Percentiles rank a stretch among this genome's conserved stretches.
Conservation (phyloP, 352 stramenopile species). For the Aphanomyces invadans region DNA sequence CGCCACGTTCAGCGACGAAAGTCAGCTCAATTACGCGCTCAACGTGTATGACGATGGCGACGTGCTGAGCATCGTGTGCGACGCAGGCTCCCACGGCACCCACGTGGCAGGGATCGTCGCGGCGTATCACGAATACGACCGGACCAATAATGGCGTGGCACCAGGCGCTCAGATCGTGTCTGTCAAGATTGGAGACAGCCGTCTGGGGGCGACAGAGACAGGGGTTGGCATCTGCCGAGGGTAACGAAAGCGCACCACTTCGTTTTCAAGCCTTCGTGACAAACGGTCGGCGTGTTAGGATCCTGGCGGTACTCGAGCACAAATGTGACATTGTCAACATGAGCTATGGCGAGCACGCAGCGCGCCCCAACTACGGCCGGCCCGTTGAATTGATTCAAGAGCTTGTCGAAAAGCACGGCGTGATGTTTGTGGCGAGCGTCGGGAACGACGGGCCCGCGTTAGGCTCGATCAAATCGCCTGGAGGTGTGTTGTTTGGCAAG, state of each 20-base stretch:
- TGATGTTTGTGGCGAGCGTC: slow-evolving; percentile 90
- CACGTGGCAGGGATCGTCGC: slow-evolving; percentile 94
- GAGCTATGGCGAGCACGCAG: slow-evolving; percentile 92
- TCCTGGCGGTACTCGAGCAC: slow-evolving; percentile 84
- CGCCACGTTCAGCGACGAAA: slow-evolving; percentile 76
- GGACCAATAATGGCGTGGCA: slow-evolving; percentile 88
- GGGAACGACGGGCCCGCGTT: slow-evolving; percentile 96
- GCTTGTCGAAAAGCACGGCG: slow-evolving; percentile 86
- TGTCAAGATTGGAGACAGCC: slow-evolving; percentile 94
- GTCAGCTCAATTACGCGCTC: slow-evolving; percentile 91
- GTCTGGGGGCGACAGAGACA: slow-evolving; percentile 92
- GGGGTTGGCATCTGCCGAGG: slow-evolving; percentile 80
- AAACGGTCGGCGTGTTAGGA: slow-evolving; percentile 4
- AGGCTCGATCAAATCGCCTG: slow-evolving; percentile 88
- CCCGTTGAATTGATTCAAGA: slow-evolving; percentile 86
- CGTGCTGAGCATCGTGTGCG: slow-evolving; percentile 88
- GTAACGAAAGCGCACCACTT: background rate
- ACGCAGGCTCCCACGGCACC: slow-evolving; percentile 91
- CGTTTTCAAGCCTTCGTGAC: background rate
- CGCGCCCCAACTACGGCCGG: slow-evolving; percentile 78
- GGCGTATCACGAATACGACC: slow-evolving; percentile 77
- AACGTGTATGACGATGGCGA: slow-evolving; percentile 93
- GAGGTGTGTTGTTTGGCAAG: slow-evolving; percentile 31
- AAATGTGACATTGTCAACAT: slow-evolving; percentile 95
- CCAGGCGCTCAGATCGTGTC: slow-evolving; percentile 88